These are phyloP conservation scores for Pachysandra terminalis DNA, from an alignment of 164 flowering plant genomes.

Conservation along the genomic window DNA sequence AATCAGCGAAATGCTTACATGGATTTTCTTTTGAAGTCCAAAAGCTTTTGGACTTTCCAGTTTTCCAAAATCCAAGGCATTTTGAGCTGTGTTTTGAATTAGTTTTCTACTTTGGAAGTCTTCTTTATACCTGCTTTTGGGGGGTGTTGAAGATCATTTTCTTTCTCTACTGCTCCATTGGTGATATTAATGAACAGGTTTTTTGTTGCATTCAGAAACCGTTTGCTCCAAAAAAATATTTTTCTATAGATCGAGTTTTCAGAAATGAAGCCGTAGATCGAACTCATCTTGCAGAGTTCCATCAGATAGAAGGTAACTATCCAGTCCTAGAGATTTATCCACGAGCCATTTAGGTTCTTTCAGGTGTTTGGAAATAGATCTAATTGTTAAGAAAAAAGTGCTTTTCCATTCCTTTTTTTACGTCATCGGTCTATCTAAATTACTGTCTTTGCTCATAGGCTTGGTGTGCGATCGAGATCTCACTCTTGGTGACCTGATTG, in stretches of 20 bases:
- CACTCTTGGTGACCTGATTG: constrained; percentile 82
- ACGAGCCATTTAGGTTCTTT: not conserved
- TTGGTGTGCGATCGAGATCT: constrained; percentile 89
- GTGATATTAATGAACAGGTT: constrained; percentile 70
- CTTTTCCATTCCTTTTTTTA: not conserved
- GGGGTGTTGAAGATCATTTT: not conserved
- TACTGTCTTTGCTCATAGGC: constrained; percentile 61
- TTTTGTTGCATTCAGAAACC: too few relatives aligned
- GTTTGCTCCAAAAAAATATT: too few relatives aligned
- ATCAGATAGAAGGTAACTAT: constrained; percentile 89
- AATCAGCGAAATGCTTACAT: too few relatives aligned
- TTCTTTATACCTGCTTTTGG: not conserved
- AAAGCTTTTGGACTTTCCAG: too few relatives aligned
- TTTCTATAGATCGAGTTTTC: too few relatives aligned
- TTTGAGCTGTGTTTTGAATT: too few relatives aligned
- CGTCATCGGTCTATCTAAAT: constrained; percentile 8
- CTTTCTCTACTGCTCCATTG: not conserved
- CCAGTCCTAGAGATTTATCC: not conserved
- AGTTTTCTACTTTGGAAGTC: too few relatives aligned
- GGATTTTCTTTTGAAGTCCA: too few relatives aligned
- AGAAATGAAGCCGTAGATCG: constrained; percentile 97
- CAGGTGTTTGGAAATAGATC: not conserved
- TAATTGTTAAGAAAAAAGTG: too few relatives aligned
- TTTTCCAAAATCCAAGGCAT: too few relatives aligned
- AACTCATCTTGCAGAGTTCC: constrained; percentile 98